Evolutionary conservation across 1,284 basidiomycete species (phyloP), one percentile per base, ranked within the genome.

Genomic region (Melampsora larici-populina): DNA sequence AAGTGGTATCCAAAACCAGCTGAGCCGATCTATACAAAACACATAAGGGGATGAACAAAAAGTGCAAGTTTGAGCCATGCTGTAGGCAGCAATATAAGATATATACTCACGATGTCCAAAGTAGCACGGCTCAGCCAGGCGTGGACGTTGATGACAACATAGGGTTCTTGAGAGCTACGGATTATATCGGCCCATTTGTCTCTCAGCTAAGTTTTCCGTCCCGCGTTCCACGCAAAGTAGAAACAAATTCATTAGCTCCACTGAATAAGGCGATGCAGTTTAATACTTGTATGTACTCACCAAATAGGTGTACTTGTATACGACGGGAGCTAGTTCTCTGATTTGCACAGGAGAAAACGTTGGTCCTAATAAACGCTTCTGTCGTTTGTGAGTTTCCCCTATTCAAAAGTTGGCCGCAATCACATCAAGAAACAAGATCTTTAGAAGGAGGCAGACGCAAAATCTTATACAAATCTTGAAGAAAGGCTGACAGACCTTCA

Each of bases 41-140:
- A 1, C 64, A 63, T 13, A 5, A 24, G 60, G 15, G 60, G 15
- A 24, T 63, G 29, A 63, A 15, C 4, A 15, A 13, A 24, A 29
- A 24, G 17, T 24, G 21, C 21, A 63, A n/a, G 60, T 63, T 29
- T n/a, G 29, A 63, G 90, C n/a, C n/a, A n/a, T n/a, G n/a, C n/a
- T n/a, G n/a, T n/a, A n/a, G n/a, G n/a, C n/a, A n/a, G n/a, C n/a
- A n/a, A n/a, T n/a, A n/a, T n/a, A n/a, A n/a, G n/a, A n/a, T n/a
- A 89, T 62, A 89, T 85, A 6, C 90, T 90, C 75, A 92, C 91
- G 60, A 90, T 86, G 80, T 91, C 91, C 18, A 92, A 85, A 0
- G 90, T 90, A 9, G 89, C 87, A 46, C 88, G 87, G 1, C 86
- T 87, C 11, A 91, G 86, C 87, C 88, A 90, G 24, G 85, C 81